Evolutionary conservation across 169 alveolate genomes (phyloP).

Genomic region (Amoebophrya sp.): DNA sequence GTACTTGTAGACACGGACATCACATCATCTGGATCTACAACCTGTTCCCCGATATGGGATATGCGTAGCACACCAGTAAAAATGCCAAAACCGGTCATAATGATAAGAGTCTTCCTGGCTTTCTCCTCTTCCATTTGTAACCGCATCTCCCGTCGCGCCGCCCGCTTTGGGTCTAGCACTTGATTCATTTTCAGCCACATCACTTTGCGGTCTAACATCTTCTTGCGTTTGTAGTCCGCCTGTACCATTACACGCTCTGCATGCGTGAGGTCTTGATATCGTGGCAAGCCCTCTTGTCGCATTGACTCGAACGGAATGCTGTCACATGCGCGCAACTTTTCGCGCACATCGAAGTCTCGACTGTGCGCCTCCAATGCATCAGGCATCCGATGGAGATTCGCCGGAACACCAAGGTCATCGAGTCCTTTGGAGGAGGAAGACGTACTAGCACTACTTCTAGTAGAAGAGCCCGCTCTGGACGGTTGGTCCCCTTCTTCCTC

Average conservation of each 20-base stretch:
- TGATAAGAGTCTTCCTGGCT: too few relatives aligned
- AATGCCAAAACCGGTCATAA: too few relatives aligned
- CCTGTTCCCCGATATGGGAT: too few relatives aligned
- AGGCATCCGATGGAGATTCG: not conserved
- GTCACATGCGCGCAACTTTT: not conserved
- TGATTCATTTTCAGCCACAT: slow-evolving; percentile 5
- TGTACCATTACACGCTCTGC: not conserved
- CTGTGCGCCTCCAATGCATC: not conserved
- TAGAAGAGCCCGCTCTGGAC: not conserved
- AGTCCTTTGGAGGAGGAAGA: not conserved
- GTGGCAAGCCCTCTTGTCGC: not conserved
- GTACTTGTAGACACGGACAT: too few relatives aligned
- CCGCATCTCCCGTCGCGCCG: not conserved
- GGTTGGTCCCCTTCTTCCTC: not conserved
- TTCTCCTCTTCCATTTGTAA: not conserved
- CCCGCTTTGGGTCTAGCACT: not conserved
- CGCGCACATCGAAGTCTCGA: not conserved
- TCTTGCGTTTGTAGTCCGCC: slow-evolving; percentile 13
- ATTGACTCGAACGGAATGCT: slow-evolving; percentile 3
- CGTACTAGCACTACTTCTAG: not conserved
- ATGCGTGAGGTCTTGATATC: not conserved
- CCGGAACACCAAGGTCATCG: not conserved
- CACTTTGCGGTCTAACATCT: not conserved
- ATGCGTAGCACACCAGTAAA: too few relatives aligned
- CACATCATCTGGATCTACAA: too few relatives aligned